phyloP scores from a whole-genome alignment of 352 stramenopile genomes.

The Achlya hypogyna region DNA sequence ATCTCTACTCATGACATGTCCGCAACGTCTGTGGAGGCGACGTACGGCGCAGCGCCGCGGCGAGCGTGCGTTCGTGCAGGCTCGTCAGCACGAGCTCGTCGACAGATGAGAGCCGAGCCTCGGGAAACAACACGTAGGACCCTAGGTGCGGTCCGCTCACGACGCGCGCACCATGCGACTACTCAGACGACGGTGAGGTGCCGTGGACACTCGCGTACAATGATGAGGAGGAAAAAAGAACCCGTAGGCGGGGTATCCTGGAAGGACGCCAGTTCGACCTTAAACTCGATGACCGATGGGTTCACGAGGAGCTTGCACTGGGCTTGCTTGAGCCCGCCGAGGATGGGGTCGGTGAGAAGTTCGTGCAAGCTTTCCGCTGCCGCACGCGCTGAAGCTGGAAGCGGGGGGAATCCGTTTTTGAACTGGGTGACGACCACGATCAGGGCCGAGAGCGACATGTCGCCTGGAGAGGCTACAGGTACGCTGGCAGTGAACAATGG shows the following conservation, averaged over 20 bases:
- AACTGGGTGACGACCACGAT: slow-evolving; percentile 47
- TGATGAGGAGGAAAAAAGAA: slow-evolving; percentile 56
- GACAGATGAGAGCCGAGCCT: slow-evolving; percentile 54
- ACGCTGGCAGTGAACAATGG: background rate
- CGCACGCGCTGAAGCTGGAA: slow-evolving; percentile 50
- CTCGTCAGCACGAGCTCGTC: slow-evolving; percentile 59
- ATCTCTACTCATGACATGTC: slow-evolving; percentile 35
- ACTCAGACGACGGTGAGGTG: background rate
- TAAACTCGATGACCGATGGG: slow-evolving; percentile 75
- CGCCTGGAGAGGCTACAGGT: background rate
- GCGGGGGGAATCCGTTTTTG: slow-evolving; percentile 29
- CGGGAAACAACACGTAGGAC: slow-evolving; percentile 62
- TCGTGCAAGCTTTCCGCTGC: slow-evolving; percentile 43
- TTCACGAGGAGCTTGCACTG: slow-evolving; percentile 55
- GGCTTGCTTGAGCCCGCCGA: slow-evolving; percentile 31
- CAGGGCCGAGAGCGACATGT: slow-evolving; percentile 18
- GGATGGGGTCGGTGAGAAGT: slow-evolving; percentile 40
- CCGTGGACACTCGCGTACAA: slow-evolving; percentile 27
- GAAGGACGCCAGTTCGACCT: slow-evolving; percentile 47
- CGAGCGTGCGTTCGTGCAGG: slow-evolving; percentile 51
- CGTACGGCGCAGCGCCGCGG: slow-evolving; percentile 47
- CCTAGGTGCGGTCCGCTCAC: slow-evolving; percentile 41
- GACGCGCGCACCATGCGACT: slow-evolving; percentile 65
- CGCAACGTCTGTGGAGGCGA: background rate
- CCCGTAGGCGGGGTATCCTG: slow-evolving; percentile 28